phyloP scores from a whole-genome alignment of 208 protist genomes.

The Zelonia costaricensis region DNA sequence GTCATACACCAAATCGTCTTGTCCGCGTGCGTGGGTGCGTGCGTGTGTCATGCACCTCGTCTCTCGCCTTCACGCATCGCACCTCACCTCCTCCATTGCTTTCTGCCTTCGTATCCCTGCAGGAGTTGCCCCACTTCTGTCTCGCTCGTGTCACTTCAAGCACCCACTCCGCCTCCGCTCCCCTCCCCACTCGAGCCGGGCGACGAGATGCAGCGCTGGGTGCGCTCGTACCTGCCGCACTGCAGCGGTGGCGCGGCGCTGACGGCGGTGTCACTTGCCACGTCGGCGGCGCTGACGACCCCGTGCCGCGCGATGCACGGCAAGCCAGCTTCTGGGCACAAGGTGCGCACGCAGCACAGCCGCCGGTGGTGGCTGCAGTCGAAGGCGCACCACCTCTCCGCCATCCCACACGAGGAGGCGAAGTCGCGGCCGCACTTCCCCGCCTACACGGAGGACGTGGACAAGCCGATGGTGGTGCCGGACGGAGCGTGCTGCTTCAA shows the following conservation, averaged over 20 bases:
- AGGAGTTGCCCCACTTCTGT: too few species aligned
- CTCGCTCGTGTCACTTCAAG: neutral
- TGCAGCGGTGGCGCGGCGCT: neutral
- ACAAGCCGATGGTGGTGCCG: constrained; percentile 79
- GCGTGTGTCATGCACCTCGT: too few species aligned
- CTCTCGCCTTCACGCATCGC: too few species aligned
- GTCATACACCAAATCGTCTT: too few species aligned
- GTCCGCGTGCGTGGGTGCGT: too few species aligned
- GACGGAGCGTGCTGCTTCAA: constrained; percentile 82
- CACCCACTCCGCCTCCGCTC: neutral
- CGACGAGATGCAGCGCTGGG: constrained; percentile 12
- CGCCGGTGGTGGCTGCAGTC: constrained; percentile 89
- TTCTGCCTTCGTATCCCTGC: too few species aligned
- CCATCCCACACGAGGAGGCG: constrained; percentile 80
- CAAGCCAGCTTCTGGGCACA: constrained; percentile 87
- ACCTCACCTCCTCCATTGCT: too few species aligned
- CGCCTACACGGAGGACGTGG: constrained; percentile 86
- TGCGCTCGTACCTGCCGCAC: constrained; percentile 1
- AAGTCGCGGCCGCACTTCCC: constrained; percentile 81
- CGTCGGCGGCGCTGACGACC: constrained; percentile 8
- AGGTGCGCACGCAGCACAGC: constrained; percentile 89
- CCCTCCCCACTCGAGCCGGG: neutral
- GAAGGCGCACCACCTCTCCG: constrained; percentile 86
- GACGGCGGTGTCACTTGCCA: too few species aligned
- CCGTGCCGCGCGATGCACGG: constrained; percentile 65